Percentiles rank a stretch among this genome's conserved stretches.
phyloP scores from a whole-genome alignment of 192 early-diverging fungal species.

The Entophlyctis luteolus region DNA sequence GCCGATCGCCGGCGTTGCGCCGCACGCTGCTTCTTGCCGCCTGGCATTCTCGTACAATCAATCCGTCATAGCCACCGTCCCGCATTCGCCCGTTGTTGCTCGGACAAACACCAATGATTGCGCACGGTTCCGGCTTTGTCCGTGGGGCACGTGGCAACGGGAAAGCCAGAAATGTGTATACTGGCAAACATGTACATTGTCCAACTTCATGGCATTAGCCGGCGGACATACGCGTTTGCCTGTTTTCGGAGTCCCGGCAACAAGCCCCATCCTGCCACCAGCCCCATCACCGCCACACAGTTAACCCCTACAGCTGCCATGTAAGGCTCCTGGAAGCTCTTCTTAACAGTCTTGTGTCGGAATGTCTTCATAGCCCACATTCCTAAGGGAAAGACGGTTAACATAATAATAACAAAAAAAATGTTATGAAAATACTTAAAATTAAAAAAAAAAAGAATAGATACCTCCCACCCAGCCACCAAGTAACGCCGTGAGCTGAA shows the following conservation, averaged over 20 bases:
- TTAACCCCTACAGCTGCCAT: slow-evolving; percentile 18
- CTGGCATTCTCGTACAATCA: too few relatives aligned
- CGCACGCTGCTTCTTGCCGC: too few relatives aligned
- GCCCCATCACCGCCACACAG: neutral
- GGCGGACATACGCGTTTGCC: neutral
- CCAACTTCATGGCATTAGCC: neutral
- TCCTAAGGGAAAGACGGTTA: too few relatives aligned
- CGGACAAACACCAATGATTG: too few relatives aligned
- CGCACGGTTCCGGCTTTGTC: too few relatives aligned
- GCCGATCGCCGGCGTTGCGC: too few relatives aligned
- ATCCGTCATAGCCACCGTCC: too few relatives aligned
- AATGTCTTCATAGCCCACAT: slow-evolving; percentile 51
- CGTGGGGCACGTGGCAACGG: too few relatives aligned
- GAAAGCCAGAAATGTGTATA: too few relatives aligned
- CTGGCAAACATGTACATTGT: too few relatives aligned
- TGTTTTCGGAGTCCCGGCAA: slow-evolving; percentile 4
- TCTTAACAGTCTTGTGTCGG: slow-evolving; percentile 54
- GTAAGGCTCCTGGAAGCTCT: slow-evolving; percentile 45
- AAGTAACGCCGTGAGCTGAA: slow-evolving; percentile 48
- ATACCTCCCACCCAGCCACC: slow-evolving; percentile 52
- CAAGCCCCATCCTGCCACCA: slow-evolving; percentile 4
- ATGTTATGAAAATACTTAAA: neutral
- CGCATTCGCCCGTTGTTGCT: too few relatives aligned
- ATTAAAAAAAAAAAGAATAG: neutral
- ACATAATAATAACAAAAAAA: too few relatives aligned